phyloP scores from a whole-genome alignment of 2,329 filamentous ascomycete genomes.

The Xylariaceae sp. region DNA sequence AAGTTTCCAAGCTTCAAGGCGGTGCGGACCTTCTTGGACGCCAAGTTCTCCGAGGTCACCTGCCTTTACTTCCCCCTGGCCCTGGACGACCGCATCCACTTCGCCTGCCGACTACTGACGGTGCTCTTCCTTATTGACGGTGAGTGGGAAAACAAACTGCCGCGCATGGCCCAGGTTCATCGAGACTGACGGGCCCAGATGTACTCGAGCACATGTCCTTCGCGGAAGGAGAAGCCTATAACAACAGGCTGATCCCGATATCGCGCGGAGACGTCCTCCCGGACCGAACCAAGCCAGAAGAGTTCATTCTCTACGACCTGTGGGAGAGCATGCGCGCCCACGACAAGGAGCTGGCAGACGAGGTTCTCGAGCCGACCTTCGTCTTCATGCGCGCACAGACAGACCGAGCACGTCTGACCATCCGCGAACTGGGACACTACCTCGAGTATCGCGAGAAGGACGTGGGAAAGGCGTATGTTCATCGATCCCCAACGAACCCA shows the following conservation, averaged over 20 bases:
- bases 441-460: constrained; percentile 35
- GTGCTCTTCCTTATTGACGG: constrained; percentile 39
- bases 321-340: constrained; percentile 35
- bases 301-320: constrained; percentile 36
- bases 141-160: no score
- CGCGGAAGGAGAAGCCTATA: neutral
- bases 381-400: constrained; percentile 38
- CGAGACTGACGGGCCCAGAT: constrained; percentile 21
- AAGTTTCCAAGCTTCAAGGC: constrained; percentile 21
- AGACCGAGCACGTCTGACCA: constrained; percentile 24
- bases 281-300: constrained; percentile 29
- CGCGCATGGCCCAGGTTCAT: no score
- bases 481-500: neutral
- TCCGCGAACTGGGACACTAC: constrained; percentile 30
- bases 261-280: constrained; percentile 28
- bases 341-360: constrained; percentile 33
- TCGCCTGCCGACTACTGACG: constrained; percentile 35
- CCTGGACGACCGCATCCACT: constrained; percentile 34
- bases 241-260: constrained; percentile 30
- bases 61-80: constrained; percentile 36
- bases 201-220: constrained; percentile 6
- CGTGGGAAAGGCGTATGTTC: constrained; percentile 34
- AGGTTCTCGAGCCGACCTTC: constrained; percentile 34
- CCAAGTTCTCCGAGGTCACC: constrained; percentile 32
- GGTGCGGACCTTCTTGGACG: constrained; percentile 29